These are phyloP conservation scores for Xylaria flabelliformis DNA, from an alignment of 495 filamentous ascomycete genomes.

Conservation along the genomic window DNA sequence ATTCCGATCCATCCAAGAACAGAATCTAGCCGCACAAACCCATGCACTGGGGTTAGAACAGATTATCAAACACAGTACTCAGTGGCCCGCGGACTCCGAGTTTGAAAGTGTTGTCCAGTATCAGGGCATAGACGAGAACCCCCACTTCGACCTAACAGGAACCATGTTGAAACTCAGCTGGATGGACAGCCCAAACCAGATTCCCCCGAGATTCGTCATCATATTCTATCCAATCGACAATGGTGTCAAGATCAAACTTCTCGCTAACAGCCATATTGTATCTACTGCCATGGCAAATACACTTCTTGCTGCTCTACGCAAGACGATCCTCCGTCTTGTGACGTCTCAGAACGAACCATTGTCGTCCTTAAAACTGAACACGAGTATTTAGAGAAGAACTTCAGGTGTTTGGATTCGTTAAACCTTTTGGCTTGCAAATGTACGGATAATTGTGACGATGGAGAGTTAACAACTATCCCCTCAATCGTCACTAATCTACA, in stretches of 20 bases:
- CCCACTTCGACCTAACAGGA: background rate
- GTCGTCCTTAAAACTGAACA: background rate
- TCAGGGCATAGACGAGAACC: slow-evolving; percentile 37
- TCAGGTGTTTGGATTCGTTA: background rate
- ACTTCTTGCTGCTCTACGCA: background rate
- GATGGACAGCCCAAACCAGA: background rate
- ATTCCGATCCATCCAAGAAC: slow-evolving; percentile 62
- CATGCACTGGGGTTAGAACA: slow-evolving; percentile 63
- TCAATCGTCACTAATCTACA: no score
- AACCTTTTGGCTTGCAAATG: background rate
- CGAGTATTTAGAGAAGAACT: background rate
- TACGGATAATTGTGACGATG: background rate
- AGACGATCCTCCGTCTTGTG: background rate
- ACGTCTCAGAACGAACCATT: background rate
- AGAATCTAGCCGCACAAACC: slow-evolving; percentile 56
- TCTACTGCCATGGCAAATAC: background rate
- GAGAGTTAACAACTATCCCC: no score
- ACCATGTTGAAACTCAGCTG: background rate
- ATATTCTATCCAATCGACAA: background rate
- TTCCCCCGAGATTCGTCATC: background rate
- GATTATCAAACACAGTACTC: slow-evolving; percentile 63
- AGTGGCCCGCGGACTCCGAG: slow-evolving; percentile 55
- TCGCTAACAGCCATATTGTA: background rate
- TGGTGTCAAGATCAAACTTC: background rate
- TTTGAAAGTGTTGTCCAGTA: slow-evolving; percentile 39